Conservation (phyloP, 2,329 filamentous ascomycete genomes). For the Penicillium sp. region DNA sequence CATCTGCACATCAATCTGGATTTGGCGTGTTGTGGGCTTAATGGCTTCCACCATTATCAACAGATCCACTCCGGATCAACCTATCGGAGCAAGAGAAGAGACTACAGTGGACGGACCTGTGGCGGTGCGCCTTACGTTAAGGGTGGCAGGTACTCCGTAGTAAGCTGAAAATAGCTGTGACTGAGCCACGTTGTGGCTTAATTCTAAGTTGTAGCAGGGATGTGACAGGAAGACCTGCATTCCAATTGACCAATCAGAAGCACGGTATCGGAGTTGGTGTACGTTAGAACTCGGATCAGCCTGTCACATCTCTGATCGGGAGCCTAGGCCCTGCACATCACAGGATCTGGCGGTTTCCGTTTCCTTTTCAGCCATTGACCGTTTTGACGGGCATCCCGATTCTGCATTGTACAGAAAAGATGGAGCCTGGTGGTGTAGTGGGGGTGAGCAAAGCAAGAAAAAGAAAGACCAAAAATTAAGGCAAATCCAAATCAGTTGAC, state of each 20-base stretch:
- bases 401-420: slow-evolving; percentile 1
- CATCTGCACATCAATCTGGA: slow-evolving; percentile 1
- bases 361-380: background rate
- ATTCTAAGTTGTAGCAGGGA: background rate
- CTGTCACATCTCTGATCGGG: background rate
- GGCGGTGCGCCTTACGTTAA: background rate
- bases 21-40: background rate
- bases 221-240: slow-evolving; percentile 1
- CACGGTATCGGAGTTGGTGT: background rate
- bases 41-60: background rate
- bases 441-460: background rate
- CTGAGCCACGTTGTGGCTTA: slow-evolving; percentile 19
- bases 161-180: background rate
- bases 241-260: background rate
- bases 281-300: background rate
- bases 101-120: background rate
- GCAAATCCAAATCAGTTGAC: background rate
- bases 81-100: background rate
- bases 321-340: background rate
- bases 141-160: background rate
- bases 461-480: background rate
- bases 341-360: background rate
- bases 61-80: background rate
- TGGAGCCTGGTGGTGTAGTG: too few relatives aligned
- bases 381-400: slow-evolving; percentile 3